phyloP scores from a whole-genome alignment of 208 protist species.

The Tritrichomonas musculus region DNA sequence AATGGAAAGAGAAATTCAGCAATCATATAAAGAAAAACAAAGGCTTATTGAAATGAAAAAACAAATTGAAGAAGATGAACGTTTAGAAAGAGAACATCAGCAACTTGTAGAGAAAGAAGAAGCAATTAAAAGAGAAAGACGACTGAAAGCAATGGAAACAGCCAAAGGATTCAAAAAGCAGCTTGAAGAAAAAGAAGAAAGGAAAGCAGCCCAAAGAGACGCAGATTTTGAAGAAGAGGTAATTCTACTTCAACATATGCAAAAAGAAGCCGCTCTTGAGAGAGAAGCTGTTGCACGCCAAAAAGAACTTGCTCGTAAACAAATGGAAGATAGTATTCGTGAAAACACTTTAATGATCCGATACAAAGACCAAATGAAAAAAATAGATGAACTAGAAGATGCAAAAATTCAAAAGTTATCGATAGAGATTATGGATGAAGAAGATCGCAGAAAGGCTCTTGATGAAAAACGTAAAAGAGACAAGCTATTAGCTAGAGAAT shows the following conservation, averaged over 20 bases:
- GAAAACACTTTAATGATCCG: neutral
- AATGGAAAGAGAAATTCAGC: neutral
- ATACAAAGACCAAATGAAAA: neutral
- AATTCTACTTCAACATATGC: neutral
- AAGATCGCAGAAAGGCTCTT: neutral
- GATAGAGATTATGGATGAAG: neutral
- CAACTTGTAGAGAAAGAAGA: neutral
- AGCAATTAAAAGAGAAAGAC: neutral
- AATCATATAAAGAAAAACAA: neutral
- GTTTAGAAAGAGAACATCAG: neutral
- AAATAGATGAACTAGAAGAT: neutral
- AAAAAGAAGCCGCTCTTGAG: neutral
- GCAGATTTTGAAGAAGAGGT: neutral
- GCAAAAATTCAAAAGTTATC: neutral
- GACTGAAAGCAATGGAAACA: neutral
- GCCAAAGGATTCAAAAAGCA: neutral
- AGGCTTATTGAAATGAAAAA: neutral
- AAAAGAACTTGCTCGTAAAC: neutral
- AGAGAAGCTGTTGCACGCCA: neutral
- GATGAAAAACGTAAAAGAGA: neutral
- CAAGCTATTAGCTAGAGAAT: neutral
- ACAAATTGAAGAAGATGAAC: slow-evolving; percentile 16
- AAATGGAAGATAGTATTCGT: neutral
- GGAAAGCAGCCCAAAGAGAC: neutral
- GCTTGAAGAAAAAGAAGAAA: neutral